These are phyloP conservation scores for Rhodosporidiobolus odoratus DNA, from an alignment of 768 basidiomycete genomes.

Conservation along the genomic window DNA sequence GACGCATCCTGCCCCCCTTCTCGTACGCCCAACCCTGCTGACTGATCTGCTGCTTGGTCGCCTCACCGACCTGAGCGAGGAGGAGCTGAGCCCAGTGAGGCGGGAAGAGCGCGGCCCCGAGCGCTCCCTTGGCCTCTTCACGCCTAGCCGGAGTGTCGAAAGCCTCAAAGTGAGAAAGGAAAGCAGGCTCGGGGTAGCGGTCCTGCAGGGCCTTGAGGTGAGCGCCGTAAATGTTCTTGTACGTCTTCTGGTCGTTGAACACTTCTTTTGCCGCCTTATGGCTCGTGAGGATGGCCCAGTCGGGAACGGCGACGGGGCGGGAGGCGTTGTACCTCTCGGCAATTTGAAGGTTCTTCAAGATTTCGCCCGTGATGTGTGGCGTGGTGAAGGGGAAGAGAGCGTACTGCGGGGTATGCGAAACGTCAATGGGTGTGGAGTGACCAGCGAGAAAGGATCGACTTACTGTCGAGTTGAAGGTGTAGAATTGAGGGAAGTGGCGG, in stretches of 20 bases:
- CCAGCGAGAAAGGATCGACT: not conserved
- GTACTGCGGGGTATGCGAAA: constrained; percentile 46
- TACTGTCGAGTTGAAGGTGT: constrained; percentile 38
- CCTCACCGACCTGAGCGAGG: not conserved
- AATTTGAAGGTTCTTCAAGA: constrained; percentile 21
- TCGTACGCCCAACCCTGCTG: constrained; percentile 39
- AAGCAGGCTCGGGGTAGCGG: constrained; percentile 2
- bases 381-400: constrained; percentile 67
- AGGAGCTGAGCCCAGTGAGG: constrained; percentile 2
- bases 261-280: not conserved
- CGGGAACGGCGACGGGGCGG: not conserved
- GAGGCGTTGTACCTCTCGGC: constrained; percentile 18
- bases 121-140: not conserved
- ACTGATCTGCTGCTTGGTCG: not conserved
- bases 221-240: constrained; percentile 15
- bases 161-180: not conserved
- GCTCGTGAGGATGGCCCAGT: constrained; percentile 1
- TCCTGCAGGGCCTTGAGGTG: constrained; percentile 2
- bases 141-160: not conserved
- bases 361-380: constrained; percentile 20
- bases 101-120: constrained; percentile 5
- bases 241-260: not conserved
- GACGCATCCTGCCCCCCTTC: constrained; percentile 43
- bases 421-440: not conserved
- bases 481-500: constrained; percentile 11